Base-by-base conservation (phyloP, 2,329 filamentous ascomycete species). In the Cladosporium phlei region DNA sequence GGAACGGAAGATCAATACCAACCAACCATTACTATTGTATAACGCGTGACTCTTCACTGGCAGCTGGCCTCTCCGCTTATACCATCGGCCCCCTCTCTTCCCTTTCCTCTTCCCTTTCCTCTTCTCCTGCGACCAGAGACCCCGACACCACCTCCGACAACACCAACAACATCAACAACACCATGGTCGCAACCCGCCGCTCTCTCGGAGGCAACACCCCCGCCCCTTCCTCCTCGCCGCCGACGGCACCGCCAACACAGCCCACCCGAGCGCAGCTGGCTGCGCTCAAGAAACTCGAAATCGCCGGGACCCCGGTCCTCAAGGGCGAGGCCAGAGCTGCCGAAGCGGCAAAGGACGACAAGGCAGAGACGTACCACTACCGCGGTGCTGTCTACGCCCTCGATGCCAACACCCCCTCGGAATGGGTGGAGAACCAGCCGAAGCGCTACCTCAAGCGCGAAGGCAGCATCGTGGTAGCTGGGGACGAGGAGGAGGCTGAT, bases 391-490 rank as follows among this genome's bases (percentile, higher is more conserved):
- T 33, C 14, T 50, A 47, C 33, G 44, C 25, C 22, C 22, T 28
- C 30, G 48, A 50, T 27, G 38, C 39, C 21, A 37, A 42, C n/a
- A 50, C 48, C 19, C 28, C 34, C 20, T 17, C 30, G 11, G 30
- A 24, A 6, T 50, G 48, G 48, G 30, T 50, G 16, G 44, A 46
- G 9, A 34, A 46, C 25, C 48, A 50, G 43, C 48, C 48, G 7
- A 29, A 40, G 24, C 42, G 48, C 16, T 48, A 48, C 25, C 24
- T 42, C 21, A 48, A 48, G 46, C 34, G 44, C 22, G 45, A 48
- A 21, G 25, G 17, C 14, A 37, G 34, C 21, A 33, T 17, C n/a
- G 27, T 21, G 6, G 25, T 29, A 28, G 33, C 27, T 9, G 32
- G 12, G 11, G 34, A 32, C 7, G 24, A 16, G 6, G 17, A 30